Percentiles rank a stretch among this genome's conserved stretches.
Evolutionary conservation across 768 basidiomycete species (phyloP).

Genomic region (Russula sp.): DNA sequence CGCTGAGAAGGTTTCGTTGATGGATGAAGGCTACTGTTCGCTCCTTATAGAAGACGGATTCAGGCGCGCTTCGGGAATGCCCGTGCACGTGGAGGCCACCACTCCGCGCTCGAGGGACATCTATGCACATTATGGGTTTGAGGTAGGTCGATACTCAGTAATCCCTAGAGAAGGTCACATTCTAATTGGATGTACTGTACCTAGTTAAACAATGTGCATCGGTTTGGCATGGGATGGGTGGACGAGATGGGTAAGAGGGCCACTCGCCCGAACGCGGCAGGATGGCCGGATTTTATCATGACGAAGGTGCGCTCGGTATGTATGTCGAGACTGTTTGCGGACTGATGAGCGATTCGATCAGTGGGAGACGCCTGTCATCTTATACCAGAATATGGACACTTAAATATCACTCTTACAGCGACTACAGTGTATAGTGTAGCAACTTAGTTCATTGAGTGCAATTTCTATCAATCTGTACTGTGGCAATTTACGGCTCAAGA

Average conservation of each 20-base stretch:
- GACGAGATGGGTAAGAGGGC: slow-evolving; percentile 14
- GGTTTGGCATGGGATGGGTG: slow-evolving; percentile 16
- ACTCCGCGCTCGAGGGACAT: slow-evolving; percentile 23
- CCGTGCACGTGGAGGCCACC: slow-evolving; percentile 23
- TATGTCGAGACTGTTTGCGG: not conserved
- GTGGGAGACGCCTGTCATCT: slow-evolving; percentile 1
- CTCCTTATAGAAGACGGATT: slow-evolving; percentile 24
- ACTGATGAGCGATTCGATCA: not conserved
- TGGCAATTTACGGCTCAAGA: too few relatives aligned
- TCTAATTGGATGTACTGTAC: not conserved
- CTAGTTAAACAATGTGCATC: slow-evolving; percentile 15
- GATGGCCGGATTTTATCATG: slow-evolving; percentile 20
- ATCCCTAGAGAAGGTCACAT: not conserved
- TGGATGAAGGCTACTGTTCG: slow-evolving; percentile 18
- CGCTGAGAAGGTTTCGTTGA: too few relatives aligned
- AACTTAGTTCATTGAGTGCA: too few relatives aligned
- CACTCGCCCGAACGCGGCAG: slow-evolving; percentile 11
- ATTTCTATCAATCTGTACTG: too few relatives aligned
- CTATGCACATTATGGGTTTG: slow-evolving; percentile 25
- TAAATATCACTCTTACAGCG: too few relatives aligned
- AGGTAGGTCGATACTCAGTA: slow-evolving; percentile 10
- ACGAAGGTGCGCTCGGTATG: slow-evolving; percentile 12
- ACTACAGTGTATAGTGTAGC: too few relatives aligned
- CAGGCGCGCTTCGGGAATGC: slow-evolving; percentile 18
- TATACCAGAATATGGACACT: too few relatives aligned